Evolutionary conservation across 257 asterid genomes (phyloP).

Genomic region (Cruciata laevipes): DNA sequence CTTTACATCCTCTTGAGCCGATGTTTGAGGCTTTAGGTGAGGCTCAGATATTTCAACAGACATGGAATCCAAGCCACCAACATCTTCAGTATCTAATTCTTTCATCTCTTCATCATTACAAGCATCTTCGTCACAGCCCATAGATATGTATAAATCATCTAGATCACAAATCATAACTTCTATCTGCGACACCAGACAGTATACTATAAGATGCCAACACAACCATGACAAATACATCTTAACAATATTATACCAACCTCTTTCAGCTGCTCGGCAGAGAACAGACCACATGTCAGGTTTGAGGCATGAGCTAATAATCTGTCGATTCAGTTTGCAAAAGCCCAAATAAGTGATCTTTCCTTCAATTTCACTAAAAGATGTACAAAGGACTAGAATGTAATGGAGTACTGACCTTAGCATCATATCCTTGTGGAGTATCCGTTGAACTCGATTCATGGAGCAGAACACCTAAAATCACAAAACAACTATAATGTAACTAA

Average conservation of each 20-base stretch:
- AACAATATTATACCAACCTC: conserved; percentile 43
- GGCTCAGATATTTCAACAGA: conserved; percentile 32
- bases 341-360: neutral
- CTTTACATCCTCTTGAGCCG: conserved; percentile 24
- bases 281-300: conserved; percentile 49
- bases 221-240: neutral
- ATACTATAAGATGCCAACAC: conserved; percentile 22
- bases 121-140: conserved; percentile 14
- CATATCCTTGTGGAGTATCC: conserved; percentile 41
- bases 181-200: conserved; percentile 46
- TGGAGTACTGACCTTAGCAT: conserved; percentile 48
- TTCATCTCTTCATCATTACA: conserved; percentile 26
- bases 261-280: conserved; percentile 58
- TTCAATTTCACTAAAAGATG: neutral
- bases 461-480: conserved; percentile 48
- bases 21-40: conserved; percentile 18
- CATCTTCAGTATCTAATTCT: conserved; percentile 20
- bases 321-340: conserved; percentile 5
- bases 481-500: conserved; percentile 9
- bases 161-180: conserved; percentile 39
- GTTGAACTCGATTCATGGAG: conserved; percentile 46
- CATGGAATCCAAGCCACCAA: conserved; percentile 23
- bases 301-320: conserved; percentile 57
- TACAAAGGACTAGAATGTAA: conserved; percentile 4
- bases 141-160: conserved; percentile 27